Conservation (phyloP, 495 filamentous ascomycete genomes). For the Trichoderma reesei region DNA sequence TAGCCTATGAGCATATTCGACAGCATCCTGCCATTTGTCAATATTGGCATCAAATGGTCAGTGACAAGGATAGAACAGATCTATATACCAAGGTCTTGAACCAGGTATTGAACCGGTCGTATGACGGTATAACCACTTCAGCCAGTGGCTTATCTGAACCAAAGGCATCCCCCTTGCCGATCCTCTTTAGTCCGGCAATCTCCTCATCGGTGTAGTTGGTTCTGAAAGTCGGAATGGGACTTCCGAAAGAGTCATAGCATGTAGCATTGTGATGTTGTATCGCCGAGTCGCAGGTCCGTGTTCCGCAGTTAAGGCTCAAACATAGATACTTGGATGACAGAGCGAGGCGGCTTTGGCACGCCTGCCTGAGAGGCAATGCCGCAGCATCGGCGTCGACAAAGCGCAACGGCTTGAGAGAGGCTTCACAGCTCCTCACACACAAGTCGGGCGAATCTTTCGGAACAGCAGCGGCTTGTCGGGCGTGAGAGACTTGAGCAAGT, state of each 20-base stretch:
- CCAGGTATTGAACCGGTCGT: not conserved
- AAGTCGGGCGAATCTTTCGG: not conserved
- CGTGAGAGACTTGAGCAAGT: not conserved
- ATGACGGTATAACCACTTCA: not conserved
- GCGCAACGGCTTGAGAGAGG: not conserved
- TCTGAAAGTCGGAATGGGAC: not conserved
- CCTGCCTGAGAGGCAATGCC: not conserved
- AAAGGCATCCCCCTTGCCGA: not conserved
- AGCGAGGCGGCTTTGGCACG: constrained; percentile 3
- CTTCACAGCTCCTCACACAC: not conserved
- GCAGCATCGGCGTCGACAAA: not conserved
- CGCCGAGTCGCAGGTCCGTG: not conserved
- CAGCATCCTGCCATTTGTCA: not conserved
- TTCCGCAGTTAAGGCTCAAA: not conserved
- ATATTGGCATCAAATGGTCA: not conserved
- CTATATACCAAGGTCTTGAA: constrained; percentile 1
- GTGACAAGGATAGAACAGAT: too few species aligned
- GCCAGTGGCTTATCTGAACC: not conserved
- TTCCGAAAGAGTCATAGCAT: not conserved
- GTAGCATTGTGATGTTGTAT: not conserved
- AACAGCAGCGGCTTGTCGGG: not conserved
- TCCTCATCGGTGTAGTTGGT: not conserved
- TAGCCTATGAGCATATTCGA: not conserved
- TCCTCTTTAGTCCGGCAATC: not conserved
- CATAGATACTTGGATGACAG: constrained; percentile 6